Conservation (phyloP, 331 rosid genomes). For the Quercus tomentella region DNA sequence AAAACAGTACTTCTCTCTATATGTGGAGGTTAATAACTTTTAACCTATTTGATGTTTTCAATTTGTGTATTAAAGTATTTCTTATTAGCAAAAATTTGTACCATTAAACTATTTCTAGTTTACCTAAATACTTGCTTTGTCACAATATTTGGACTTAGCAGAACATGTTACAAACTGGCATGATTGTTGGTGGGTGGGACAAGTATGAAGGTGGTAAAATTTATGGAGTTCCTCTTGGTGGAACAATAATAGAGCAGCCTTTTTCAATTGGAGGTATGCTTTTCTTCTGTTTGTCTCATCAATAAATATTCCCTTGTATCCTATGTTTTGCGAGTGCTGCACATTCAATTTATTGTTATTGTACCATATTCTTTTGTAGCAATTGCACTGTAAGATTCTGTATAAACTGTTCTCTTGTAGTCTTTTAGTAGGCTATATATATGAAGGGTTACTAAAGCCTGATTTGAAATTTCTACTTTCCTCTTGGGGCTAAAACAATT, state of each 20-base stretch:
- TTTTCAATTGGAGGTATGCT: slow-evolving; percentile 86
- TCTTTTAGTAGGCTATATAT: not conserved
- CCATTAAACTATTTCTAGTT: not conserved
- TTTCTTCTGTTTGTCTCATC: not conserved
- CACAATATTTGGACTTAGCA: slow-evolving; percentile 36
- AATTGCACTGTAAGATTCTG: not conserved
- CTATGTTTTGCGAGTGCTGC: not conserved
- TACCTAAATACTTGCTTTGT: not conserved
- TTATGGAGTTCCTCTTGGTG: slow-evolving; percentile 87
- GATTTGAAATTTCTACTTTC: not conserved
- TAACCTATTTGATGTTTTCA: not conserved
- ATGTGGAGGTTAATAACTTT: not conserved
- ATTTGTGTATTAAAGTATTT: not conserved
- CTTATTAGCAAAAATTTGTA: not conserved
- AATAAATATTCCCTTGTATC: not conserved
- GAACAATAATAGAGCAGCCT: slow-evolving; percentile 83
- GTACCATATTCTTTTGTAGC: not conserved
- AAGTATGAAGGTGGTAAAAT: slow-evolving; percentile 93
- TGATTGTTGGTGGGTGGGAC: slow-evolving; percentile 98
- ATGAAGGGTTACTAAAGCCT: not conserved
- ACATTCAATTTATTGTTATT: not conserved
- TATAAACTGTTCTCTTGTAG: too few relatives aligned
- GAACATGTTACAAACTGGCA: slow-evolving; percentile 81
- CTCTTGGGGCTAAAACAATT: too few relatives aligned
- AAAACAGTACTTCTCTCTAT: not conserved